Conservation (phyloP, 495 filamentous ascomycete species). For the Bacidia rubella region DNA sequence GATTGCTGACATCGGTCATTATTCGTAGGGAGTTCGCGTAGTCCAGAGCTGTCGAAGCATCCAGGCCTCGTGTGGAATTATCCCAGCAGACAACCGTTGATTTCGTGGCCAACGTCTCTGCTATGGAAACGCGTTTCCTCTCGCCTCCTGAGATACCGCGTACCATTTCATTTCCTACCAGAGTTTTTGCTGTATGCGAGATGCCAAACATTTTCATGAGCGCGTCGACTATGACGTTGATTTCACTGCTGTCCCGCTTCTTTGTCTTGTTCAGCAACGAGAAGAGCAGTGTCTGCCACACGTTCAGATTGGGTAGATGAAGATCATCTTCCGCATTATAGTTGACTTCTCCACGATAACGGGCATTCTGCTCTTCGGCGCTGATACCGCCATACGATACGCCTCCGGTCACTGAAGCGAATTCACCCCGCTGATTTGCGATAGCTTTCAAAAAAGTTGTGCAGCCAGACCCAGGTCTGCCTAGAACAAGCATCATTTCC, state of each 20-base stretch:
- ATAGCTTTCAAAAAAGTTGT: constrained; percentile 69
- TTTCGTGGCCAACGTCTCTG: constrained; percentile 54
- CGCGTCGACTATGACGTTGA: constrained; percentile 50
- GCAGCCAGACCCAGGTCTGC: constrained; percentile 68
- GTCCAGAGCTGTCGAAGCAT: constrained; percentile 67
- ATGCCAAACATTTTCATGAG: constrained; percentile 66
- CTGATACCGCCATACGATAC: constrained; percentile 67
- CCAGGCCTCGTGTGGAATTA: constrained; percentile 70
- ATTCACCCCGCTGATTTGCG: constrained; percentile 53
- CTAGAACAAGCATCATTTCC: constrained; percentile 75
- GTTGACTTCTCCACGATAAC: constrained; percentile 69
- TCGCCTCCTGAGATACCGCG: constrained; percentile 63
- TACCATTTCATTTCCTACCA: constrained; percentile 73
- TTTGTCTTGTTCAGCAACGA: constrained; percentile 74
- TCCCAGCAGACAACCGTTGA: constrained; percentile 53
- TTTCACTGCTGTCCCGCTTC: constrained; percentile 51
- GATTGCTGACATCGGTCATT: constrained; percentile 71
- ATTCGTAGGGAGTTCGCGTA: constrained; percentile 65
- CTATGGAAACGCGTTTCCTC: constrained; percentile 57
- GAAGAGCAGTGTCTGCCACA: constrained; percentile 73
- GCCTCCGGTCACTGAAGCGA: constrained; percentile 54
- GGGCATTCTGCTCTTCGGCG: constrained; percentile 49
- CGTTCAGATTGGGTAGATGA: constrained; percentile 65
- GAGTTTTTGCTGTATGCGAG: constrained; percentile 65
- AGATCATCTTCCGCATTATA: constrained; percentile 75